These are phyloP conservation scores for Fusarium udum DNA, from an alignment of 2,329 filamentous ascomycete species.

Conservation along the genomic window DNA sequence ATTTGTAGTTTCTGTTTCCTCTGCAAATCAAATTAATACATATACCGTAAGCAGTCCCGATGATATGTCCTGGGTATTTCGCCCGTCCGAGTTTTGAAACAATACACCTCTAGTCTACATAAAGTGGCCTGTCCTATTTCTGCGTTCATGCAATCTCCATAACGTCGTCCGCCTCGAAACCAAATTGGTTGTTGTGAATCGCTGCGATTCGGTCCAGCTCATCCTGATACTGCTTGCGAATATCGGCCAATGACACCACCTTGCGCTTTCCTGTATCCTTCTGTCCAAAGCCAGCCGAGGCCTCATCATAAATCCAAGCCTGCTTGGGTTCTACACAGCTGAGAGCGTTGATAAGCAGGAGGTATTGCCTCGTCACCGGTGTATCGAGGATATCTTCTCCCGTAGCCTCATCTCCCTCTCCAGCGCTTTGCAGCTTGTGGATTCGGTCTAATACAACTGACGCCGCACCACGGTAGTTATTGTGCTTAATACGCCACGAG, in stretches of 20 bases:
- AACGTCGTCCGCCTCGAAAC: constrained; percentile 67
- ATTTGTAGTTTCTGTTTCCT: constrained; percentile 34
- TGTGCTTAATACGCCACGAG: constrained; percentile 84
- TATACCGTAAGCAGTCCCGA: constrained; percentile 40
- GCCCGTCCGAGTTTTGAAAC: constrained; percentile 37
- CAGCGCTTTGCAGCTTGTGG: constrained; percentile 67
- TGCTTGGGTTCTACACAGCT: constrained; percentile 82
- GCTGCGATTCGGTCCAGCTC: constrained; percentile 89
- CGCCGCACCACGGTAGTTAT: constrained; percentile 85
- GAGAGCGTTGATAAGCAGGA: constrained; percentile 92
- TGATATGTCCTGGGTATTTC: constrained; percentile 47
- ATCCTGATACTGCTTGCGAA: constrained; percentile 87
- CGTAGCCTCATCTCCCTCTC: constrained; percentile 66
- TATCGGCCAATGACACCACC: constrained; percentile 85
- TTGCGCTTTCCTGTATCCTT: constrained; percentile 65
- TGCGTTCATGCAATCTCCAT: constrained; percentile 61
- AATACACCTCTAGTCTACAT: constrained; percentile 43
- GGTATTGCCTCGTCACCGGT: constrained; percentile 76
- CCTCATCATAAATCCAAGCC: constrained; percentile 76
- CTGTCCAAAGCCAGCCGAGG: constrained; percentile 37
- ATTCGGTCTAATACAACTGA: constrained; percentile 70
- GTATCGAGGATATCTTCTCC: constrained; percentile 69
- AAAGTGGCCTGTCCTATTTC: constrained; percentile 3
- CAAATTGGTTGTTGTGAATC: constrained; percentile 90
- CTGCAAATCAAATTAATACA: constrained; percentile 39